Evolutionary conservation across 2,329 filamentous ascomycete species (phyloP), one percentile per base, ranked within the genome.

Genomic region (Nemania sp.): DNA sequence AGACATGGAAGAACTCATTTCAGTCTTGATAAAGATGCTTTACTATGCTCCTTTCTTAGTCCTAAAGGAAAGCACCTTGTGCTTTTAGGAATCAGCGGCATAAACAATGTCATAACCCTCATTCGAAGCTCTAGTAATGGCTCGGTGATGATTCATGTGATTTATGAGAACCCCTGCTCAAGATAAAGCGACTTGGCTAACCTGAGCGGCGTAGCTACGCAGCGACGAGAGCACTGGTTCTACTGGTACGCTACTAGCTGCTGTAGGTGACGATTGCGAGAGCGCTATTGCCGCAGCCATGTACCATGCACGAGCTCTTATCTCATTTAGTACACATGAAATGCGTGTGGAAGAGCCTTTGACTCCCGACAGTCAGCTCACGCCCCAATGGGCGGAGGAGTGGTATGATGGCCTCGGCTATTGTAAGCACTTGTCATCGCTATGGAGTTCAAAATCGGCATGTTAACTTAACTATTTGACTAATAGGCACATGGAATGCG

Each of bases 371-470:
- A 80, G 83, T 27, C 85, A 85, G 5, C 80, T 90, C 38, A 84
- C 85, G 62, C 81, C 85, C 5, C 80, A 89, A 76, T 97, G 93
- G 93, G 82, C 93, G 56, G 89, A 96, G 70, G 89, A 92, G 67
- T 98, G 94, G 94, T 94, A 94, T 76, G 96, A 98, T 78, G 93
- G 94, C 0, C 83, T 99, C 43, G 93, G 94, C 0, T 99, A 96
- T 77, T 99, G 96, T 88, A 78, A 55, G 62, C 20, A 20, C 22
- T 45, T 15, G 3, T 13, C 18, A 43, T 63, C 38, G n/a, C 26
- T 11, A 13, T 20, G 20, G 7, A 22, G 4, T 8, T 38, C 4
- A 58, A 20, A 22, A 15, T 10, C 24, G 6, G 15, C 15, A 13
- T 24, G 15, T 62, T 72, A 60, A 74, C 57, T 7, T 32, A 13